Evolutionary conservation across 345 rosid species (phyloP).

Genomic region (Eucalyptus pumila): DNA sequence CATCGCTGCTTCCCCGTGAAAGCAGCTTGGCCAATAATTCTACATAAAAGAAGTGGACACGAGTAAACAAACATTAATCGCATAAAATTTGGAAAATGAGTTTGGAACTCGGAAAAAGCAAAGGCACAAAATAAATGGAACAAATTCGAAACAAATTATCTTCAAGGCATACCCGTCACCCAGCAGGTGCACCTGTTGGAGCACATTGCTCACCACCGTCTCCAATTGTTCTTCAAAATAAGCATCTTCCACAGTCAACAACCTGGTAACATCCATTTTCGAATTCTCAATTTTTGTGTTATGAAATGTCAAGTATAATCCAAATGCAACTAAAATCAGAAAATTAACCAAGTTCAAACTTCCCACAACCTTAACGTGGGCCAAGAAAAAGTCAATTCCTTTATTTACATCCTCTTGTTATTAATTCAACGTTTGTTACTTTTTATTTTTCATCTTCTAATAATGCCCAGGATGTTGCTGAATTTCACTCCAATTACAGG

Average conservation of each 20-base stretch:
- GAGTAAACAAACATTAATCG: background rate
- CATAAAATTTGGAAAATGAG: background rate
- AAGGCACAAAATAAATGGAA: background rate
- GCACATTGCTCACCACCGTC: conserved; percentile 35
- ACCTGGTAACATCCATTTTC: conserved; percentile 30
- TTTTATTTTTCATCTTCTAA: background rate
- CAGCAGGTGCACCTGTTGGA: conserved; percentile 41
- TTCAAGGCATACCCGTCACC: conserved; percentile 71
- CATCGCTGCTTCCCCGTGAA: conserved; percentile 58
- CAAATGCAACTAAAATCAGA: background rate
- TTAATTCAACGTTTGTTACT: background rate
- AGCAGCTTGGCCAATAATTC: conserved; percentile 62
- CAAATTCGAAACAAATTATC: background rate
- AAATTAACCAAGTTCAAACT: background rate
- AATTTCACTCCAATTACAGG: background rate
- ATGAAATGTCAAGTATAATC: background rate
- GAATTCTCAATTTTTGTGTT: background rate
- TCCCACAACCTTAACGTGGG: background rate
- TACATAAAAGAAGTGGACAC: background rate
- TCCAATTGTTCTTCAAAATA: conserved; percentile 45
- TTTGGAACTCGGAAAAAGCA: background rate
- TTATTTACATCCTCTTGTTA: background rate
- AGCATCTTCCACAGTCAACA: conserved; percentile 64
- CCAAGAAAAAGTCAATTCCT: background rate
- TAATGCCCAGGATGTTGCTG: background rate